Percentiles rank a stretch among this genome's conserved stretches.
Evolutionary conservation across 306 rosid species (phyloP).

Genomic region (Pyrus communis): DNA sequence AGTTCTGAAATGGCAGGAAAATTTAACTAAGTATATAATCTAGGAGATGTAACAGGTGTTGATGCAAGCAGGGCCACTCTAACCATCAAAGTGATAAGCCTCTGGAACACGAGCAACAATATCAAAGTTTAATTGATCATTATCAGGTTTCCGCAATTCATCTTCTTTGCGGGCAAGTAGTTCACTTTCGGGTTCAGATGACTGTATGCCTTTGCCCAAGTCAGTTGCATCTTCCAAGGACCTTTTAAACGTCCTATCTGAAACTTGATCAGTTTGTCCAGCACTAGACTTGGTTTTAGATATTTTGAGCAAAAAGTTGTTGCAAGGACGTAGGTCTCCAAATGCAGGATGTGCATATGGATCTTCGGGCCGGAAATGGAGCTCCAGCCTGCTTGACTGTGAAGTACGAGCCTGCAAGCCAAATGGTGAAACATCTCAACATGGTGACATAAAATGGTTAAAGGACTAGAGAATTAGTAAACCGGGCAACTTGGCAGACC

Average conservation of each 20-base stretch:
- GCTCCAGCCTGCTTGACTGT: conserved; percentile 58
- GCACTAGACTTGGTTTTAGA: conserved; percentile 27
- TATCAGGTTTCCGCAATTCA: conserved; percentile 11
- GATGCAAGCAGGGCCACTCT: conserved; percentile 3
- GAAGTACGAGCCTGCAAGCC: conserved; percentile 50
- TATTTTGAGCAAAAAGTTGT: conserved; percentile 59
- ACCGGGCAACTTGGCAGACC: conserved; percentile 26
- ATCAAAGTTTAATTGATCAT: conserved; percentile 30
- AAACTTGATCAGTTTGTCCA: conserved; percentile 19
- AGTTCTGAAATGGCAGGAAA: conserved; percentile 6
- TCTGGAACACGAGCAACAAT: conserved; percentile 49
- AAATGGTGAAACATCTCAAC: not conserved
- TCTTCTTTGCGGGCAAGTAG: not conserved
- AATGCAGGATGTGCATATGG: conserved; percentile 79
- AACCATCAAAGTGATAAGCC: conserved; percentile 80
- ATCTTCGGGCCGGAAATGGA: conserved; percentile 74
- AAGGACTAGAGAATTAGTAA: not conserved
- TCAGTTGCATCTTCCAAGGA: conserved; percentile 12
- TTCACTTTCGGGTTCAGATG: conserved; percentile 22
- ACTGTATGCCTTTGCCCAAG: conserved; percentile 20
- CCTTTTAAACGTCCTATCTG: not conserved
- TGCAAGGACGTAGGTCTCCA: conserved; percentile 70
- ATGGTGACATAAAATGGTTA: not conserved
- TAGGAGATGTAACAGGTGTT: not conserved
- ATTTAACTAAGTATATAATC: not conserved